Evolutionary conservation across 352 stramenopile genomes (phyloP).

Genomic region (Stephanocyclus meneghinianus): DNA sequence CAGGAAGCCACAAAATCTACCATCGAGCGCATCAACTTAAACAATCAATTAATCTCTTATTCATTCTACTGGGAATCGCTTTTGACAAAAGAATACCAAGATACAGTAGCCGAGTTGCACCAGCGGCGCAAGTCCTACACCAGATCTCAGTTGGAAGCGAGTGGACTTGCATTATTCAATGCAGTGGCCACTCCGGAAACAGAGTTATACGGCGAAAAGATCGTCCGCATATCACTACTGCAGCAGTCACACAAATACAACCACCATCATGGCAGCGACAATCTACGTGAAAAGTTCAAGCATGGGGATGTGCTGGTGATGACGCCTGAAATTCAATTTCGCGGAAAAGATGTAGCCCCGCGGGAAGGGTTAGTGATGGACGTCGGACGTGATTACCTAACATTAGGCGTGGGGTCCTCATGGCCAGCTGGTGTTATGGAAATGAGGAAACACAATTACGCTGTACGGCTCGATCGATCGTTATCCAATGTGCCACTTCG

Average conservation of each 20-base stretch:
- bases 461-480: conserved; percentile 61
- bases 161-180: conserved; percentile 57
- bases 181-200: conserved; percentile 57
- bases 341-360: conserved; percentile 36
- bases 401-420: conserved; percentile 47
- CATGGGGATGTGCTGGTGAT: conserved; percentile 64
- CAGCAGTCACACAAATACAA: neutral
- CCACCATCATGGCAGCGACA: neutral
- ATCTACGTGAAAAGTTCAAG: conserved; percentile 53
- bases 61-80: conserved; percentile 57
- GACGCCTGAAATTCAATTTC: conserved; percentile 40
- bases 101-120: conserved; percentile 37
- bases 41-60: conserved; percentile 36
- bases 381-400: conserved; percentile 60
- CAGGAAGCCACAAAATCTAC: neutral
- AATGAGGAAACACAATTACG: conserved; percentile 55
- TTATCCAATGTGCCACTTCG: conserved; percentile 44
- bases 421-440: conserved; percentile 72
- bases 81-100: conserved; percentile 56
- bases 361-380: conserved; percentile 66
- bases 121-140: conserved; percentile 42
- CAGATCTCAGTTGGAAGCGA: conserved; percentile 50
- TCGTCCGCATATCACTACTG: conserved; percentile 48
- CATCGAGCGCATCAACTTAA: conserved; percentile 3
- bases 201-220: conserved; percentile 75